Evolutionary conservation across 805 yeast species (phyloP).

Genomic region (Metschnikowia hibisci): DNA sequence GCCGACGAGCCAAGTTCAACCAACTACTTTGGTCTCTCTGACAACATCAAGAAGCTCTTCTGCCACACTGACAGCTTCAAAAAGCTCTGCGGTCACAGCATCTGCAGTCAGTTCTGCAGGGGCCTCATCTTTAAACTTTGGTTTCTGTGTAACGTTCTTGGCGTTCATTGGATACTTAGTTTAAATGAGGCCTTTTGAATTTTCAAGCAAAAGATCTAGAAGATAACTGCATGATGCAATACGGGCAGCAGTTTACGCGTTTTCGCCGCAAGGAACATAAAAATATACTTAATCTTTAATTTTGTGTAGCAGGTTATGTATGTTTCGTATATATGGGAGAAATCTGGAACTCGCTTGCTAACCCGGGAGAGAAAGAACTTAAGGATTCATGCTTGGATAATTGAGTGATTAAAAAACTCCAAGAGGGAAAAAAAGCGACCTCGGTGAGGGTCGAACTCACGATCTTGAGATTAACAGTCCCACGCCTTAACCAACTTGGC

Average conservation of each 20-base stretch:
- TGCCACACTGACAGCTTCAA: neutral
- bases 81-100: neutral
- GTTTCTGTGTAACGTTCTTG: neutral
- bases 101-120: neutral
- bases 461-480: slow-evolving; percentile 31
- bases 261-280: no score
- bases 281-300: no score
- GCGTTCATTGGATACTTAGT: neutral
- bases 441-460: slow-evolving; percentile 33
- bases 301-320: no score
- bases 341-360: no score
- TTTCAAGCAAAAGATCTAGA: no score
- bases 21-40: neutral
- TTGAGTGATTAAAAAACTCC: neutral
- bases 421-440: slow-evolving; percentile 20
- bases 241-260: no score
- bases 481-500: slow-evolving; percentile 28
- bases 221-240: no score
- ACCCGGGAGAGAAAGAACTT: neutral
- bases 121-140: neutral
- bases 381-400: neutral
- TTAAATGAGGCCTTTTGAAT: neutral
- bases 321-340: no score
- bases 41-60: neutral
- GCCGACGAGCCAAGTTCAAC: neutral